phyloP scores from a whole-genome alignment of 306 rosid genomes.

The Cotoneaster glaucophyllus region DNA sequence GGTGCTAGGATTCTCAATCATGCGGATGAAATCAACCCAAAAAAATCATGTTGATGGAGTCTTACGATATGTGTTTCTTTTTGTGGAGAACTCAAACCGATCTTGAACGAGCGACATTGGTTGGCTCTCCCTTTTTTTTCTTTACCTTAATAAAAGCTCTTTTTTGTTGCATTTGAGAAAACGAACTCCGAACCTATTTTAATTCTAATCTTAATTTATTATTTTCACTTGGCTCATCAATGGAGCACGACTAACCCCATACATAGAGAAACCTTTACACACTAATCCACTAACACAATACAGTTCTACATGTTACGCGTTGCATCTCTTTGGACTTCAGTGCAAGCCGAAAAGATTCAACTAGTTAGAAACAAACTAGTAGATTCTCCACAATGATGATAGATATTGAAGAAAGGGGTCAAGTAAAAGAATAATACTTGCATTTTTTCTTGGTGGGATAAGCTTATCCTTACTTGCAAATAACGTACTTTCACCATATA shows the following conservation, averaged over 20 bases:
- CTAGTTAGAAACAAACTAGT: conserved; percentile 31
- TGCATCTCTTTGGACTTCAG: conserved; percentile 26
- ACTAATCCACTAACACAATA: not conserved
- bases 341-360: conserved; percentile 44
- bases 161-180: too few species aligned
- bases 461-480: too few species aligned
- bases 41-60: not conserved
- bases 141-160: too few species aligned
- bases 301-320: conserved; percentile 23
- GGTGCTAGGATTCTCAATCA: conserved; percentile 16
- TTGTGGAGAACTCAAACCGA: not conserved
- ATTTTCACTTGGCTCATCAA: not conserved
- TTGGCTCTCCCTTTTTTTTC: too few species aligned
- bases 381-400: conserved; percentile 42
- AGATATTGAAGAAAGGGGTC: conserved; percentile 25
- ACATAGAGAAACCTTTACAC: not conserved
- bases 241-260: not conserved
- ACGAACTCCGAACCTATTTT: too few species aligned
- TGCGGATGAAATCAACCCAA: not conserved
- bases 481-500: too few species aligned
- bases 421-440: not conserved
- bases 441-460: too few species aligned
- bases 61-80: not conserved
- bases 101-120: not conserved
- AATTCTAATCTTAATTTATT: not conserved